Conservation (phyloP, 345 rosid species). For the Aquilaria sinensis region DNA sequence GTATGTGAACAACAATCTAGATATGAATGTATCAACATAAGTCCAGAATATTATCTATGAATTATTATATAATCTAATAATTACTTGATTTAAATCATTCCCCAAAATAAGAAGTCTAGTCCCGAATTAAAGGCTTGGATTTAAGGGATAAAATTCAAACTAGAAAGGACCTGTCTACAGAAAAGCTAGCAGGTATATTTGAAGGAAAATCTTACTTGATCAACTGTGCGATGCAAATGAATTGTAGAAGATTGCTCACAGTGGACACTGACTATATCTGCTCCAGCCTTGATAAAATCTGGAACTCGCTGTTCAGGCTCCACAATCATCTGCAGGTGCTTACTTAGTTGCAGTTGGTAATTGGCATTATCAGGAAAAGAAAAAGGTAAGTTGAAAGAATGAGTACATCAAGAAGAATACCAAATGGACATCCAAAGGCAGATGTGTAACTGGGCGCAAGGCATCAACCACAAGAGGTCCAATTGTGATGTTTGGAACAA, state of each 20-base stretch:
- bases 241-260: slow-evolving; percentile 94
- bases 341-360: slow-evolving; percentile 14
- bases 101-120: too few relatives aligned
- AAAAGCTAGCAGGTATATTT: slow-evolving; percentile 3
- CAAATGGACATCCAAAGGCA: slow-evolving; percentile 97
- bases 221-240: slow-evolving; percentile 89
- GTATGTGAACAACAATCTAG: too few relatives aligned
- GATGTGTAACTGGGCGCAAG: slow-evolving; percentile 89
- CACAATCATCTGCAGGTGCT: slow-evolving; percentile 73
- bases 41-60: too few relatives aligned
- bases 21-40: too few relatives aligned
- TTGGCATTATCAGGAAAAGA: background rate
- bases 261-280: slow-evolving; percentile 94
- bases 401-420: slow-evolving; percentile 29
- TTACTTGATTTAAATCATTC: too few relatives aligned
- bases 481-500: slow-evolving; percentile 97
- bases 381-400: background rate
- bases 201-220: slow-evolving; percentile 40
- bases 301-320: slow-evolving; percentile 93
- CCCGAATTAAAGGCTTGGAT: too few relatives aligned
- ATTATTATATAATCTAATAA: too few relatives aligned
- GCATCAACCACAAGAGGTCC: slow-evolving; percentile 97
- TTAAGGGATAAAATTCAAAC: too few relatives aligned
- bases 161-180: too few relatives aligned
- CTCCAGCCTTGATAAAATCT: slow-evolving; percentile 98